Percentiles rank a stretch among this genome's conserved stretches.
Evolutionary conservation across 768 basidiomycete species (phyloP).

Genomic region (Russula earlei): DNA sequence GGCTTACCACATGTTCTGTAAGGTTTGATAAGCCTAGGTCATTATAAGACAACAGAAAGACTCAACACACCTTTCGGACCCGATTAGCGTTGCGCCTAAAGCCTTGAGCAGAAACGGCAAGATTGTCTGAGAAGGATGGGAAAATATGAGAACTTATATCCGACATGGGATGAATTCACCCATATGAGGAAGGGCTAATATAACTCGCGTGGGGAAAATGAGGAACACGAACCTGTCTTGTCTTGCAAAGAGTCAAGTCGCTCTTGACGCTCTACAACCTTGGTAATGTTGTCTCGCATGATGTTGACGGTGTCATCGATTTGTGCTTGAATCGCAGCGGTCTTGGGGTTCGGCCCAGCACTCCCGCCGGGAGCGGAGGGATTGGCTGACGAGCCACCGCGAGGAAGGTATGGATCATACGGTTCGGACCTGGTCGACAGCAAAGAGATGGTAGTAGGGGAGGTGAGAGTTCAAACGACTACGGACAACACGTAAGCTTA

Average conservation of each 20-base stretch:
- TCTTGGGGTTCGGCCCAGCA: slow-evolving; percentile 61
- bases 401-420: slow-evolving; percentile 96
- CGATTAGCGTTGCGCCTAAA: slow-evolving; percentile 96
- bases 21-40: slow-evolving; percentile 2
- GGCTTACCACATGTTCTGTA: slow-evolving; percentile 85
- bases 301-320: slow-evolving; percentile 96
- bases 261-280: slow-evolving; percentile 93
- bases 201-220: background rate
- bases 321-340: slow-evolving; percentile 91
- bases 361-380: slow-evolving; percentile 34
- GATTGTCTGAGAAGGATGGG: slow-evolving; percentile 53
- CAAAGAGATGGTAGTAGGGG: slow-evolving; percentile 5
- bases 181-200: background rate
- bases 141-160: background rate
- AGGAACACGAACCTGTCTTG: slow-evolving; percentile 76
- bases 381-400: slow-evolving; percentile 58
- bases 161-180: background rate
- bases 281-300: slow-evolving; percentile 97
- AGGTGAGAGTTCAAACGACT: slow-evolving; percentile 11
- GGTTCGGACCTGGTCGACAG: slow-evolving; percentile 74
- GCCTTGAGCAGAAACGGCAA: slow-evolving; percentile 97
- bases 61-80: slow-evolving; percentile 77
- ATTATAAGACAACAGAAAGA: background rate
- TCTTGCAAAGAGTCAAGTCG: slow-evolving; percentile 89
- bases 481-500: background rate